phyloP scores from a whole-genome alignment of 805 yeast genomes.

The Yamadazyma nakazawae region DNA sequence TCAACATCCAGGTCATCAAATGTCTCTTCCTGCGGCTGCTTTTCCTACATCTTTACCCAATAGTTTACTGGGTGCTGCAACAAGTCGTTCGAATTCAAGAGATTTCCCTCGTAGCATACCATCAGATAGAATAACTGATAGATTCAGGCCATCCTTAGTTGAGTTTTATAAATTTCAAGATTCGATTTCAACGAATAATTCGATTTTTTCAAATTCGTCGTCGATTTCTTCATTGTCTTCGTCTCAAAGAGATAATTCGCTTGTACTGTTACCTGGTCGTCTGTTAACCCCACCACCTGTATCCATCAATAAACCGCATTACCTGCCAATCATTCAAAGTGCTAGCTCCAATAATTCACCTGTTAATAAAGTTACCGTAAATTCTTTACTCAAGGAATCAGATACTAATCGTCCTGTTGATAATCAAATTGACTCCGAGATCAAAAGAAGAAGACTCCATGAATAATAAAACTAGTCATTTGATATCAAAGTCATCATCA shows the following conservation, averaged over 20 bases:
- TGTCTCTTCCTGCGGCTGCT: neutral
- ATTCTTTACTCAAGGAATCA: slow-evolving; percentile 13
- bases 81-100: slow-evolving; percentile 3
- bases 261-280: slow-evolving; percentile 4
- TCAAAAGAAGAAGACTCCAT: slow-evolving; percentile 3
- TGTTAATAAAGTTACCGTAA: slow-evolving; percentile 17
- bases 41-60: neutral
- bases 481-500: neutral
- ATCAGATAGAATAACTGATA: slow-evolving; percentile 16
- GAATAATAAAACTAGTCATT: neutral
- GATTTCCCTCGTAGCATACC: slow-evolving; percentile 17
- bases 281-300: slow-evolving; percentile 9
- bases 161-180: slow-evolving; percentile 22
- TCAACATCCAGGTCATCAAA: neutral
- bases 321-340: slow-evolving; percentile 11
- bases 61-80: neutral
- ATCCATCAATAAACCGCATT: neutral
- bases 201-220: slow-evolving; percentile 36
- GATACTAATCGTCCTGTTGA: neutral
- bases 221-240: slow-evolving; percentile 28
- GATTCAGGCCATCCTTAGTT: slow-evolving; percentile 33
- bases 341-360: slow-evolving; percentile 25
- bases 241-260: slow-evolving; percentile 18
- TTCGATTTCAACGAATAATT: slow-evolving; percentile 19
- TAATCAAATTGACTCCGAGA: neutral